Evolutionary conservation across 495 filamentous ascomycete species (phyloP), one percentile per base, ranked within the genome.

Genomic region (Hamigera avellanea): DNA sequence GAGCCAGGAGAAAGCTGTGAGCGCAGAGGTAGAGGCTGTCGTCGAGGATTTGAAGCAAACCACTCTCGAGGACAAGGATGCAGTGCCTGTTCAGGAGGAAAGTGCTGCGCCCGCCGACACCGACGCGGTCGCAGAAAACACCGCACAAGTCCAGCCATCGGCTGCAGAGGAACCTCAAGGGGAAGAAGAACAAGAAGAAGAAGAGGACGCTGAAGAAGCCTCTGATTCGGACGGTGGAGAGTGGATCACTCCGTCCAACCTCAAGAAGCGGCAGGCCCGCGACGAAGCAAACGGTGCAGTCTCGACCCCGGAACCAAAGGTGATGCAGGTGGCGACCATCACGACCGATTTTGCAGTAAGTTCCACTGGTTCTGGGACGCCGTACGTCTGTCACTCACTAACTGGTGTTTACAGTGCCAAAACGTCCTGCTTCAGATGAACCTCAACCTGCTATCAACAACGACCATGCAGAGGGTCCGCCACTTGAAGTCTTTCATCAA

Each of bases 171-270:
- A 52, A 13, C 6, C 41, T 19, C 33, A 50, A 17, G 29, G 25
- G 6, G 25, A 33, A 21, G 36, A 45, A 16, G 29, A 33, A 26
- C 14, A 45, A 49, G 21, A 49, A 37, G 41, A 31, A 43, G 26
- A 47, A 25, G 43, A 49, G 8, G 39, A 52, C n/a, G 41, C 28
- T 9, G 37, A 50, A 35, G 45, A 72, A 30, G 64, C 66, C 4
- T 73, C 69, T 7, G 61, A 69, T 14, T 73, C 72, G 2, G 83
- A 86, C 37, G 73, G 66, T 7, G 84, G 79, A 27, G 86, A 81
- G 49, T 98, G 91, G 93, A 96, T 99, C 42, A 96, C 93, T 1
- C 86, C 93, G 1, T 75, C 78, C 29, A 96, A 96, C 60, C 70
- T 96, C 51, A 82, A 86, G 52, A 83, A 83, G 52, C 78, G 83